Percentiles rank a stretch among this genome's conserved stretches.
Conservation (phyloP, 1,284 basidiomycete genomes). For the Tilletia horrida region DNA sequence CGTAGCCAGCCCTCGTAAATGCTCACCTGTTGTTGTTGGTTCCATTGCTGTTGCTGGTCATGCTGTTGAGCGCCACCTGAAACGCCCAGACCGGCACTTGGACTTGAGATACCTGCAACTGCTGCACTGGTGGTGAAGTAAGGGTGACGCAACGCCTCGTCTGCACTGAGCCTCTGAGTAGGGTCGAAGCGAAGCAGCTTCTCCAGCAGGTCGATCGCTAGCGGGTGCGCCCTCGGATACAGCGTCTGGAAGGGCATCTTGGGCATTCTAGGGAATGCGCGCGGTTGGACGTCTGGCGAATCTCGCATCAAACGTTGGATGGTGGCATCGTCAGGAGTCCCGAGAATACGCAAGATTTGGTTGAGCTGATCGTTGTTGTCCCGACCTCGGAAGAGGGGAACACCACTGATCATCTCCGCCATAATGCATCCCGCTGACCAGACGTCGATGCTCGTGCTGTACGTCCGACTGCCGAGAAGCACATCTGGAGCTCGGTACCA, state of each 20-base stretch:
- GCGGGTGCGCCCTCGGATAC: constrained; percentile 84
- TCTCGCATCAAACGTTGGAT: constrained; percentile 86
- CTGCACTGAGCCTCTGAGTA: constrained; percentile 82
- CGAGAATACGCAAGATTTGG: constrained; percentile 95
- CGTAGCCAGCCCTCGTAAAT: neutral
- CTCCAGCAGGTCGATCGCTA: constrained; percentile 87
- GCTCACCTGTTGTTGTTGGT: constrained; percentile 1
- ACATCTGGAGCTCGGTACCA: constrained; percentile 99
- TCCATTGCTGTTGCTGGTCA: constrained; percentile 1
- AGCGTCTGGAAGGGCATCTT: constrained; percentile 85
- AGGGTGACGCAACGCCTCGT: constrained; percentile 85
- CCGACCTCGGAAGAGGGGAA: constrained; percentile 91
- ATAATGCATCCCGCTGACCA: constrained; percentile 99
- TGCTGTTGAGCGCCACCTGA: neutral
- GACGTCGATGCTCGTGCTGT: constrained; percentile 97
- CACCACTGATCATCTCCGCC: constrained; percentile 84
- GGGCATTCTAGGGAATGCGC: constrained; percentile 83
- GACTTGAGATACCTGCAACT: constrained; percentile 18
- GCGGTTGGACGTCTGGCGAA: constrained; percentile 84
- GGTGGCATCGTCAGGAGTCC: constrained; percentile 86
- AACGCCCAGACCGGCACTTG: constrained; percentile 10
- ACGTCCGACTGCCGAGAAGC: constrained; percentile 90
- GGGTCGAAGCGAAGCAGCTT: constrained; percentile 95
- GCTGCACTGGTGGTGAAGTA: constrained; percentile 68
- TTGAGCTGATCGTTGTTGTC: constrained; percentile 97